Evolutionary conservation across 192 early-diverging fungal species (phyloP).

Genomic region (Dissophora ornata): DNA sequence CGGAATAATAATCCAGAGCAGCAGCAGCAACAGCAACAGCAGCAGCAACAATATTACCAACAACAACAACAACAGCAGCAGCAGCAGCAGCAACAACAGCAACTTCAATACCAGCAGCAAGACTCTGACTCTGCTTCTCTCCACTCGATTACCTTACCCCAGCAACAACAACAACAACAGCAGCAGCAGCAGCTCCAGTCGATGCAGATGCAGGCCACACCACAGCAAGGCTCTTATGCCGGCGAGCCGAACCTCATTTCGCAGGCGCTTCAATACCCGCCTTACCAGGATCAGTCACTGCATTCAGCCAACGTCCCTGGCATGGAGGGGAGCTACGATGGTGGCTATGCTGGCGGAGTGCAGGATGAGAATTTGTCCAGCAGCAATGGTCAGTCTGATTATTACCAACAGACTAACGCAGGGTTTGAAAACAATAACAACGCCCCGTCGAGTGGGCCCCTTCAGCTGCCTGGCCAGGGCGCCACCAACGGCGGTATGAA

Average conservation of each 20-base stretch:
- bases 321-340: constrained; percentile 1
- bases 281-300: constrained; percentile 1
- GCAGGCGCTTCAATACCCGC: constrained; percentile 11
- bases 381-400: neutral
- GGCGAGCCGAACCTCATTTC: neutral
- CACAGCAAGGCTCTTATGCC: neutral
- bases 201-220: neutral
- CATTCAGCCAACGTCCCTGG: neutral
- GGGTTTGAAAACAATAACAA: constrained; percentile 1
- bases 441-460: constrained; percentile 12
- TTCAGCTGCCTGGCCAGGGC: constrained; percentile 17
- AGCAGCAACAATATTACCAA: constrained; percentile 2
- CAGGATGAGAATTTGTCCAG: neutral
- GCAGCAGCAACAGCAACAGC: constrained; percentile 13
- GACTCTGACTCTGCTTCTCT: neutral
- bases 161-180: constrained; percentile 9
- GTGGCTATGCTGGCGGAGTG: constrained; percentile 6
- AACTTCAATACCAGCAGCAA: constrained; percentile 7
- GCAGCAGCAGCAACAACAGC: constrained; percentile 20
- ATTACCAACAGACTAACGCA: neutral
- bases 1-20: neutral
- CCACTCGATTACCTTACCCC: neutral
- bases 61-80: constrained; percentile 20
- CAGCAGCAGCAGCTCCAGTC: constrained; percentile 13
- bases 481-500: constrained; percentile 10